phyloP scores from a whole-genome alignment of 163 green algal species.

The Prototheca wickerhamii region DNA sequence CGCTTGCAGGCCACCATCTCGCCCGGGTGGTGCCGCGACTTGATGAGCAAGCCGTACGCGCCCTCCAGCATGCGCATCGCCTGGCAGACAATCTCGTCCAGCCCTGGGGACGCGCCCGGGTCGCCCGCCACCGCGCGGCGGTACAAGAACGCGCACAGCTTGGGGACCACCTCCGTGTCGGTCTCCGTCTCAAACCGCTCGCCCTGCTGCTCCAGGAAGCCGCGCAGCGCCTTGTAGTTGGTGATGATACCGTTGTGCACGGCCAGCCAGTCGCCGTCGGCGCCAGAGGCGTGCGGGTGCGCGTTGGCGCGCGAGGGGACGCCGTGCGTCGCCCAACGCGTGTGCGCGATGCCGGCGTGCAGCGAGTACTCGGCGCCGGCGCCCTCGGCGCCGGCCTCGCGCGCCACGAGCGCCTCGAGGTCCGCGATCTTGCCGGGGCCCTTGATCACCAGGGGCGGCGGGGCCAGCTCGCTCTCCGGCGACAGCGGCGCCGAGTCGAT shows the following conservation, averaged over 20 bases:
- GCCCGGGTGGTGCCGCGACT: conserved; percentile 83
- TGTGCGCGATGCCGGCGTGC: conserved; percentile 79
- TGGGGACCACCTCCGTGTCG: conserved; percentile 98
- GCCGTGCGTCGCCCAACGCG: conserved; percentile 96
- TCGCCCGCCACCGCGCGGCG: conserved; percentile 30
- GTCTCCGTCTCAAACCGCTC: conserved; percentile 89
- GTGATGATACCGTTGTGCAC: conserved; percentile 99
- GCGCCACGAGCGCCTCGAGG: conserved; percentile 47
- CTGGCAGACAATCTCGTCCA: conserved; percentile 82
- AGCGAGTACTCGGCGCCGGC: conserved; percentile 16
- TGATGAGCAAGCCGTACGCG: conserved; percentile 93
- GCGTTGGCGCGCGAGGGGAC: conserved; percentile 71
- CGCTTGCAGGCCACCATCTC: conserved; percentile 93
- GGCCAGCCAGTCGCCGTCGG: conserved; percentile 80
- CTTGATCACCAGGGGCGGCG: conserved; percentile 68
- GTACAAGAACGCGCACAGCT: conserved; percentile 91
- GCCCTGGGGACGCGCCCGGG: background rate
- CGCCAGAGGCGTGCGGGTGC: conserved; percentile 79
- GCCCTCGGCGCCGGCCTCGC: conserved; percentile 22
- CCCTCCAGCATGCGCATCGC: conserved; percentile 93
- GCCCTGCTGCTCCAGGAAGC: conserved; percentile 71
- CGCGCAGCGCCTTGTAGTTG: conserved; percentile 82
- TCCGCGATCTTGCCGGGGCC: conserved; percentile 82
- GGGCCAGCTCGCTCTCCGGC: background rate
- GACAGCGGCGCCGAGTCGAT: conserved; percentile 34